Evolutionary conservation across 768 basidiomycete species (phyloP), one percentile per base, ranked within the genome.

Genomic region (Daedalea quercina): DNA sequence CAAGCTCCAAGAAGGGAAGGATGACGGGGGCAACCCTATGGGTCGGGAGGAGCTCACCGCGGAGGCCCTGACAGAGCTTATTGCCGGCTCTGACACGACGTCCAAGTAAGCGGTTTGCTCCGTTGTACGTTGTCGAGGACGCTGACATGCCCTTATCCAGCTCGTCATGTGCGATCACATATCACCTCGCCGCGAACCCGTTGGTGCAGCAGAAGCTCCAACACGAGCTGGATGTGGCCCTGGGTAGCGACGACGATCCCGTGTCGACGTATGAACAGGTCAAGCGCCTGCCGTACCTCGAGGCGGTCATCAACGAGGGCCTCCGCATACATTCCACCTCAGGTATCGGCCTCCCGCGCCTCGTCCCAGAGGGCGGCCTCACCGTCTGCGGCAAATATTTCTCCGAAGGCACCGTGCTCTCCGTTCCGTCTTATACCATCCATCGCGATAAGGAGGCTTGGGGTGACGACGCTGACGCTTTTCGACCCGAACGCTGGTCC

Each of bases 11-110:
- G 70, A 76, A 35, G 90, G 82, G 3, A 79, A 81, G 56, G 93
- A 95, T 62, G 80, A 82, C 42, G 72, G 77, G 17, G 94, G 93
- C 15, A 81, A 90, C 2, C 81, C 76, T 1, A 85, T 96, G 85
- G 82, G 86, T 0, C 74, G 76, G 23, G 81, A 81, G 58, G 94
- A 95, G 63, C 69, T 96, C 52, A 95, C 90, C 0, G 92, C 91
- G 0, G 93, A 96, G 70, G 85, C 87, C 41, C 68, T 90, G n/a
- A 91, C 91, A 0, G 80, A 92, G 44, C 76, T 94, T 15, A 91
- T 94, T 57, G 90, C 90, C 6, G 91, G 92, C 1, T 88, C 86
- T 3, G 93, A 96, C 61, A 96, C 93, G 1, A 94, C 93, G 0
- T 92, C 92, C 44, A 95, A 94, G 89, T 90, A 59, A 55, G 84